Percentiles rank a stretch among this genome's conserved stretches.
phyloP scores from a whole-genome alignment of 2,329 filamentous ascomycete genomes.

The Endoconidiophora polonica region DNA sequence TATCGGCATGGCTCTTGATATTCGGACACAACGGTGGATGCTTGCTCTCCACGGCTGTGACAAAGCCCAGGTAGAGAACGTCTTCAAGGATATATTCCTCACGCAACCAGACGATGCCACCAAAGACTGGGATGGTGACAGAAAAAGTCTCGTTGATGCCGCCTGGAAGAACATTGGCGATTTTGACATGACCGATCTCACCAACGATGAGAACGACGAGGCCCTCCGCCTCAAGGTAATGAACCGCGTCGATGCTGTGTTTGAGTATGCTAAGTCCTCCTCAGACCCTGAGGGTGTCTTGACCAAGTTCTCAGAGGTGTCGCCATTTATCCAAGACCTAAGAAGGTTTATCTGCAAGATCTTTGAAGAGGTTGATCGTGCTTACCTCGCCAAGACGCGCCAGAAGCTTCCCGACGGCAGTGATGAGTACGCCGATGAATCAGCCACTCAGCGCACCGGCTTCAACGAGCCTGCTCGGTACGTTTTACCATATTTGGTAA shows the following conservation, averaged over 20 bases:
- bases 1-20: conserved; percentile 19
- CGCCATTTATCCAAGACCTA: conserved; percentile 11
- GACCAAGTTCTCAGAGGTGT: conserved; percentile 9
- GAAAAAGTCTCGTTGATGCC: conserved; percentile 3
- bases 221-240: conserved; percentile 6
- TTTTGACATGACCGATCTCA: conserved; percentile 9
- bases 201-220: conserved; percentile 9
- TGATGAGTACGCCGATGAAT: conserved; percentile 4
- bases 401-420: conserved; percentile 11
- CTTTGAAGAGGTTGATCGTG: conserved; percentile 12
- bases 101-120: conserved; percentile 16
- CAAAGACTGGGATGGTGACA: conserved; percentile 14
- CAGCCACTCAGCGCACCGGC: conserved; percentile 3
- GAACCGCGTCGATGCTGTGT: conserved; percentile 7
- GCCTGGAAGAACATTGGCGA: conserved; percentile 12
- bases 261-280: conserved; percentile 6
- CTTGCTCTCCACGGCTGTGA: conserved; percentile 14
- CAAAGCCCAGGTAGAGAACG: conserved; percentile 13
- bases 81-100: conserved; percentile 21
- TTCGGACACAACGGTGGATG: conserved; percentile 24
- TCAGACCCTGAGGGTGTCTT: conserved; percentile 7
- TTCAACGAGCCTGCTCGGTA: conserved; percentile 9
- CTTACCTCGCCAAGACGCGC: conserved; percentile 12
- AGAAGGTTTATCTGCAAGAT: conserved; percentile 10
- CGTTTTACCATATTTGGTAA: not conserved